Evolutionary conservation across 331 rosid genomes (phyloP), one percentile per base, ranked within the genome.

Genomic region (Acacia concinna): DNA sequence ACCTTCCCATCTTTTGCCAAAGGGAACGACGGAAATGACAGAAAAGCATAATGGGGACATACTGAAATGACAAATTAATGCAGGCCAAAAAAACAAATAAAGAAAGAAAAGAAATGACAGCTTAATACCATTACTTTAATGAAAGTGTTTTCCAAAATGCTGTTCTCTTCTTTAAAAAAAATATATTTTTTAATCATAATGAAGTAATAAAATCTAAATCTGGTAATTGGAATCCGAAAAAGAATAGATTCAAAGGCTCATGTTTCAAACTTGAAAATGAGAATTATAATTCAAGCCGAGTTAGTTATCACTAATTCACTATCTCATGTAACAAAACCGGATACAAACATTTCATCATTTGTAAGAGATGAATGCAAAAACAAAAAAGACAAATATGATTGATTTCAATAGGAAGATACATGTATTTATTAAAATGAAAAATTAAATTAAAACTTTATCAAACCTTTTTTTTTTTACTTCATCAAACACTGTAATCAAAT

Each of bases 161-260:
- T 34, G 44, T 68, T 34, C 11, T 66, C 28, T 64, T 17, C 3
- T 46, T 3, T 28, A 8, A 63, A 8, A 65, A 4, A 17, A 27
- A 7, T 6, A 35, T 37, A 1, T 37, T 65, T 65, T 34, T 18
- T 9, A 10, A 35, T 40, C 11, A 31, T 17, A 13, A 5, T 62
- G 5, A 62, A 62, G 11, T 30, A 62, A 2, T 12, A 28, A 14
- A 78, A 78, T 25, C 69, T 23, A 68, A 78, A 78, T 35, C 37
- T 47, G 66, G 78, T 41, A 74, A 71, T 44, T 64, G 37, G 79
- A 83, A 84, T 82, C 75, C 34, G 66, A 73, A 70, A 70, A 6
- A 54, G 88, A 78, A 82, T 79, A 9, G 84, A 84, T 88, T 81
- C 88, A 68, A 87, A 79, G 82, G 46, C 77, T 75, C 69, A 30